These are phyloP conservation scores for Pseudopithomyces chartarum DNA, from an alignment of 2,329 filamentous ascomycete genomes.

Conservation along the genomic window DNA sequence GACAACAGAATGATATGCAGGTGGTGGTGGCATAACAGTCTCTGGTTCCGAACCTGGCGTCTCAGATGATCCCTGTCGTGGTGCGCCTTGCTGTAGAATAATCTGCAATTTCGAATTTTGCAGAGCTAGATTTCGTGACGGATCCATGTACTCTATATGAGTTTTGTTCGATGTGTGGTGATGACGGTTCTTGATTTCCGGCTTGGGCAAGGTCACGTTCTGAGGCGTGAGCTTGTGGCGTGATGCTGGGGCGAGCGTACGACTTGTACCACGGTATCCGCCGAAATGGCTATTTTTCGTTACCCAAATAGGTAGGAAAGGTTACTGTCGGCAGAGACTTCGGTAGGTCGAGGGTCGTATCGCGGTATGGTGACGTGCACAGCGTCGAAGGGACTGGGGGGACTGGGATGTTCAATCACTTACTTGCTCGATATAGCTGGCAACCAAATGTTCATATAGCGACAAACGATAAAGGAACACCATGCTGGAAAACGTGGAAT, in stretches of 20 bases:
- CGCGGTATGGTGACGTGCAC: background rate
- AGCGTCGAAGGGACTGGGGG: background rate
- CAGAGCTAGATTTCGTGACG: slow-evolving; percentile 22
- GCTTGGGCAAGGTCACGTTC: slow-evolving; percentile 16
- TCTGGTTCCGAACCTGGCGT: background rate
- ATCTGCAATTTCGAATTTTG: slow-evolving; percentile 27
- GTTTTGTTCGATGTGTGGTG: slow-evolving; percentile 6
- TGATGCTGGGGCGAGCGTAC: slow-evolving; percentile 29
- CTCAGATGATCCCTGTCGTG: slow-evolving; percentile 4
- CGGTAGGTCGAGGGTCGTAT: slow-evolving; percentile 1
- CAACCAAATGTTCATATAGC: background rate
- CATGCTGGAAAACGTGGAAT: background rate
- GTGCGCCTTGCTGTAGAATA: slow-evolving; percentile 7
- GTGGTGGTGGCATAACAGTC: slow-evolving; percentile 30
- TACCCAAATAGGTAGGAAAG: background rate
- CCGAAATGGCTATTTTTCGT: background rate
- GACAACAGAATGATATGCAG: slow-evolving; percentile 37
- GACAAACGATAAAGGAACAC: background rate
- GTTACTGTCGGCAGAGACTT: slow-evolving; percentile 8
- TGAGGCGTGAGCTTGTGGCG: slow-evolving; percentile 30
- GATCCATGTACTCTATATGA: slow-evolving; percentile 23
- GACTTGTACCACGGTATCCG: background rate
- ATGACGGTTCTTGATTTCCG: slow-evolving; percentile 11
- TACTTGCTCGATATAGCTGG: background rate
- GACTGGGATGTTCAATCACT: background rate